Percentiles rank a stretch among this genome's conserved stretches.
Evolutionary conservation across 495 filamentous ascomycete species (phyloP).

Genomic region (Neurospora sp.): DNA sequence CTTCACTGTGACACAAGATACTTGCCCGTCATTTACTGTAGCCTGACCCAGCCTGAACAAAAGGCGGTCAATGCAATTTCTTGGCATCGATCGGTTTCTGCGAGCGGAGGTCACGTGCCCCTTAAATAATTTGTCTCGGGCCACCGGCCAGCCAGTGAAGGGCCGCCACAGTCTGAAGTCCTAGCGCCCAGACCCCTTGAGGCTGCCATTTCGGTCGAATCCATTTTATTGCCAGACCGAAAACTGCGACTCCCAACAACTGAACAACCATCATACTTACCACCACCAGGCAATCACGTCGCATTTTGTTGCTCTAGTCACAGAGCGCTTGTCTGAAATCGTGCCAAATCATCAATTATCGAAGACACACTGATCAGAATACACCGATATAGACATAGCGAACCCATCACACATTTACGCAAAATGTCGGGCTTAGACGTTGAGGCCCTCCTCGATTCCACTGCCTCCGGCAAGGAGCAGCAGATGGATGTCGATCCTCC

Average conservation of each 20-base stretch:
- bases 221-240: background rate
- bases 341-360: background rate
- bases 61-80: background rate
- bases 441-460: slow-evolving; percentile 87
- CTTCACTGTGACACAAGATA: no score
- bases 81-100: background rate
- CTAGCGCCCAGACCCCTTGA: background rate
- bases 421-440: slow-evolving; percentile 86
- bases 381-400: background rate
- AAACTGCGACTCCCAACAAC: background rate
- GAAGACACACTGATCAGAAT: background rate
- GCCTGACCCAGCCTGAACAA: background rate
- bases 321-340: background rate
- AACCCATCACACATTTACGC: background rate
- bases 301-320: background rate
- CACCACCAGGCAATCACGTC: background rate
- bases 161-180: background rate
- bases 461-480: slow-evolving; percentile 47
- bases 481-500: background rate
- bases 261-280: background rate
- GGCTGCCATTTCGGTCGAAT: background rate
- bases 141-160: background rate
- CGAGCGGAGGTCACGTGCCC: background rate
- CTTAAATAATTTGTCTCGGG: background rate
- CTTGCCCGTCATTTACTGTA: background rate